These are phyloP conservation scores for Pisolithus microcarpus DNA, from an alignment of 768 basidiomycete species.

Conservation along the genomic window DNA sequence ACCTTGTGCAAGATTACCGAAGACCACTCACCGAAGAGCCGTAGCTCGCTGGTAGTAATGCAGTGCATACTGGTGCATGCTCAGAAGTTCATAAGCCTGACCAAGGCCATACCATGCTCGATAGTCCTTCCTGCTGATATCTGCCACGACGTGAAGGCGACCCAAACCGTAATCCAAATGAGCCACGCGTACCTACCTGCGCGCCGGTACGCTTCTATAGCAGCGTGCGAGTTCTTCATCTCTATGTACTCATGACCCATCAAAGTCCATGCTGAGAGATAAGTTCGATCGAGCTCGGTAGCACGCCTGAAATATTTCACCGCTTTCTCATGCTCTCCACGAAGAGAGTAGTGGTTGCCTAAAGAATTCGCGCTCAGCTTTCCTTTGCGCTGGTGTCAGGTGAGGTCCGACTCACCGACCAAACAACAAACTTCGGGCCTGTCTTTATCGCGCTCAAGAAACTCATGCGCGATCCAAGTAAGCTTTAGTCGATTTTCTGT, in stretches of 20 bases:
- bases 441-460: slow-evolving; percentile 82
- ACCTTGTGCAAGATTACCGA: background rate
- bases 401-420: slow-evolving; percentile 55
- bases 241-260: slow-evolving; percentile 99
- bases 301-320: slow-evolving; percentile 92
- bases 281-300: slow-evolving; percentile 90
- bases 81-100: slow-evolving; percentile 93
- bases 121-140: slow-evolving; percentile 95
- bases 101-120: slow-evolving; percentile 98
- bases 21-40: slow-evolving; percentile 62
- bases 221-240: slow-evolving; percentile 98
- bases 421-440: slow-evolving; percentile 95
- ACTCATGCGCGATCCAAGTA: slow-evolving; percentile 87
- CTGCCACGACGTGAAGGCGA: slow-evolving; percentile 34
- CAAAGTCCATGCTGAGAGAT: slow-evolving; percentile 95
- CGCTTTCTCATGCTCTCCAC: slow-evolving; percentile 92
- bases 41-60: slow-evolving; percentile 97
- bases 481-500: slow-evolving; percentile 84
- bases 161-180: background rate
- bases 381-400: background rate
- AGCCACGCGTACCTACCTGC: slow-evolving; percentile 72
- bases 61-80: slow-evolving; percentile 94
- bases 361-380: background rate
- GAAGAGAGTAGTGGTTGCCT: slow-evolving; percentile 98
- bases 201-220: slow-evolving; percentile 94